phyloP scores from a whole-genome alignment of 2,329 filamentous ascomycete genomes.

The Ceratocystiopsis sp. region DNA sequence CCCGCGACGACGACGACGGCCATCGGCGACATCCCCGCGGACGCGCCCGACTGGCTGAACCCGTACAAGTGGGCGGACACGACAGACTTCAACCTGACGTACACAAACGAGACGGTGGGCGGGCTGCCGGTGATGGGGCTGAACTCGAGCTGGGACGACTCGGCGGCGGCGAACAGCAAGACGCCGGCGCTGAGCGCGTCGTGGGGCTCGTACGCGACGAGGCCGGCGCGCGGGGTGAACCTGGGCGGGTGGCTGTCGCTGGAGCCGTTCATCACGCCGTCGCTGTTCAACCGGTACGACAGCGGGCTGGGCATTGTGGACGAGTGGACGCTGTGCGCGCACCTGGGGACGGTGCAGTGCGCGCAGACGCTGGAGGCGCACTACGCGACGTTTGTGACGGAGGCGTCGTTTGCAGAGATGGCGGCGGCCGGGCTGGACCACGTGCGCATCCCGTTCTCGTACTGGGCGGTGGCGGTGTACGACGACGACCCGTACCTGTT shows the following conservation, averaged over 20 bases:
- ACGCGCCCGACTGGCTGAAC: conserved; percentile 63
- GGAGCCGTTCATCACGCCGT: conserved; percentile 91
- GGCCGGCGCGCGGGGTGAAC: conserved; percentile 78
- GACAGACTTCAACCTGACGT: conserved; percentile 82
- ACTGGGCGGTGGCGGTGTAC: conserved; percentile 84
- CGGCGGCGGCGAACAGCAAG: conserved; percentile 55
- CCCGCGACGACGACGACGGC: conserved; percentile 32
- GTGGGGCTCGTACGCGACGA: conserved; percentile 62
- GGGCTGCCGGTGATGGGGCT: conserved; percentile 85
- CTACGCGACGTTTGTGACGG: conserved; percentile 76
- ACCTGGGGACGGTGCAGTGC: conserved; percentile 50
- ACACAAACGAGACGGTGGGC: conserved; percentile 70
- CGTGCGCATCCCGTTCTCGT: conserved; percentile 87
- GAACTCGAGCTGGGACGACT: conserved; percentile 73
- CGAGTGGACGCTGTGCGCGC: conserved; percentile 62
- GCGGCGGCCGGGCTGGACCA: conserved; percentile 81
- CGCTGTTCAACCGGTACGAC: conserved; percentile 56
- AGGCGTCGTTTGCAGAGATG: conserved; percentile 71
- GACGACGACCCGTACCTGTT: conserved; percentile 75
- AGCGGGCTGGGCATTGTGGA: conserved; percentile 54
- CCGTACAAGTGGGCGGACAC: conserved; percentile 89
- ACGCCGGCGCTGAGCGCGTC: conserved; percentile 60
- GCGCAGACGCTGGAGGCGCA: conserved; percentile 65
- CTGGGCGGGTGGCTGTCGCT: conserved; percentile 86
- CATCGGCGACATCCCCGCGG: conserved; percentile 38